These are phyloP conservation scores for Hypoxylon sp. DNA, from an alignment of 2,329 filamentous ascomycete genomes.

Conservation along the genomic window DNA sequence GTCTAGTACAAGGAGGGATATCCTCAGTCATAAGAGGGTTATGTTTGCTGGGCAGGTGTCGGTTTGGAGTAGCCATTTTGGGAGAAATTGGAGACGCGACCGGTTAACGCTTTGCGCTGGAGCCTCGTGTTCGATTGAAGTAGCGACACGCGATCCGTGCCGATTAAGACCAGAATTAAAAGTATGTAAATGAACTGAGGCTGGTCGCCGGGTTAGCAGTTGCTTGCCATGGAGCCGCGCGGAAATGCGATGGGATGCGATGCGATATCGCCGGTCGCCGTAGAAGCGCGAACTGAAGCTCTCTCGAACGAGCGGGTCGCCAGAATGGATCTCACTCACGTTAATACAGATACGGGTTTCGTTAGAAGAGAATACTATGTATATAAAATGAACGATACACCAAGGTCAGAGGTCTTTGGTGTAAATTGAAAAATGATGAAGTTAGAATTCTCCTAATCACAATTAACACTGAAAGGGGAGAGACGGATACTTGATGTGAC, in stretches of 20 bases:
- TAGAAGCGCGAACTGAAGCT: constrained; percentile 46
- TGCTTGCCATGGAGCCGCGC: constrained; percentile 46
- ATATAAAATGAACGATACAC: constrained; percentile 29
- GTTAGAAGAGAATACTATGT: constrained; percentile 34
- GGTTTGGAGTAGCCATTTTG: constrained; percentile 55
- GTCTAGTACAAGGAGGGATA: constrained; percentile 70
- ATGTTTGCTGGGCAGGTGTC: constrained; percentile 70
- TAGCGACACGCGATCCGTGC: constrained; percentile 27
- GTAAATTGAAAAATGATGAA: constrained; percentile 33
- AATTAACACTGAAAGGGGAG: constrained; percentile 28
- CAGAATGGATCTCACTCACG: constrained; percentile 51
- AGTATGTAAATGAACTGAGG: constrained; percentile 40
- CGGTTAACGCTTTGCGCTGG: constrained; percentile 32
- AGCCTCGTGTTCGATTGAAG: constrained; percentile 19
- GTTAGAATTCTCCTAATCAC: constrained; percentile 23
- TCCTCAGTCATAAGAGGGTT: constrained; percentile 77
- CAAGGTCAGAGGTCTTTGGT: constrained; percentile 19
- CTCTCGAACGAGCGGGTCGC: constrained; percentile 47
- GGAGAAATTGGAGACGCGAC: constrained; percentile 42
- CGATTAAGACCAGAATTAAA: constrained; percentile 41
- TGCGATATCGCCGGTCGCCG: constrained; percentile 45
- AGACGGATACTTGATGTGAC: constrained; percentile 41
- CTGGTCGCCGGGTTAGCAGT: constrained; percentile 47
- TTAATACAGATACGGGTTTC: constrained; percentile 41
- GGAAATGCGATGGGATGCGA: constrained; percentile 44